A percentile compares a stretch with the other conserved stretches of the same genome.
These are phyloP conservation scores for Dioscorea alata DNA, from an alignment of 106 monocot species.

Conservation along the genomic window DNA sequence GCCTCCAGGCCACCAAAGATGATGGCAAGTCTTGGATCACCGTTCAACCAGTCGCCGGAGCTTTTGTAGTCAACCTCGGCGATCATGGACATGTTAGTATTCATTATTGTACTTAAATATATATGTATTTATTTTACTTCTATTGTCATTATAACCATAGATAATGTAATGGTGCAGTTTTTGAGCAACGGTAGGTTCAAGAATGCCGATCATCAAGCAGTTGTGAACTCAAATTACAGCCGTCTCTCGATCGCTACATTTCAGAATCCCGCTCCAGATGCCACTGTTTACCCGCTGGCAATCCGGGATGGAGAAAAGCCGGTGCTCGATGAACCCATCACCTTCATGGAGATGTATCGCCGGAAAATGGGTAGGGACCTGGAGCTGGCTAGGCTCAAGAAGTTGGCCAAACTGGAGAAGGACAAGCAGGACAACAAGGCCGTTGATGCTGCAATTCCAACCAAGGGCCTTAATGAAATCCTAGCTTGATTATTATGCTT, in stretches of 20 bases:
- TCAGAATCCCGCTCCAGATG: constrained; percentile 87
- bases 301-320: constrained; percentile 73
- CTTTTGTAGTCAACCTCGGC: constrained; percentile 94
- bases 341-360: constrained; percentile 79
- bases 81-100: constrained; percentile 83
- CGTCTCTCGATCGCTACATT: constrained; percentile 86
- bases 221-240: constrained; percentile 80
- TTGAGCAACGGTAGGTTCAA: constrained; percentile 93
- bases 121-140: neutral
- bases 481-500: constrained; percentile 26
- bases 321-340: constrained; percentile 74
- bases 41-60: constrained; percentile 57
- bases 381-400: constrained; percentile 82
- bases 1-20: constrained; percentile 85
- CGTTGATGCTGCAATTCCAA: constrained; percentile 2
- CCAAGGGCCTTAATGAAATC: constrained; percentile 38
- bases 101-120: no score
- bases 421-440: neutral
- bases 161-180: constrained; percentile 27
- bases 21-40: constrained; percentile 84
- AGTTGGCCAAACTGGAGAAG: constrained; percentile 49
- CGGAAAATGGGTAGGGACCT: constrained; percentile 80
- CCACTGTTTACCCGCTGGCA: constrained; percentile 69
- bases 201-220: constrained; percentile 94
- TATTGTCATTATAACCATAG: neutral